Base-by-base conservation (phyloP, 169 alveolate genomes). In the Theileria luwenshuni region DNA sequence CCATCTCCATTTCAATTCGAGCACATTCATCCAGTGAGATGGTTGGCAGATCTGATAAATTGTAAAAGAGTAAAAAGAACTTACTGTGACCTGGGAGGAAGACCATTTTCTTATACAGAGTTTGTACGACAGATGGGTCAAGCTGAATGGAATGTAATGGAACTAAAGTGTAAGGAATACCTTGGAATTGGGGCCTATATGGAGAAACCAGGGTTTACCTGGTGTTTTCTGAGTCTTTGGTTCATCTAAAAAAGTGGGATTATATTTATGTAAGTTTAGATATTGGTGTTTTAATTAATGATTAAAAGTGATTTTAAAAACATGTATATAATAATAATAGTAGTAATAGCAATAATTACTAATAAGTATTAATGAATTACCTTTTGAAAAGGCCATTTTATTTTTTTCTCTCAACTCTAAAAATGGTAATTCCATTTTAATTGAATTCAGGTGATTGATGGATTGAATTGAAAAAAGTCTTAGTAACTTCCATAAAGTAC, bases 21-120 rank as follows among this genome's bases (percentile, higher is more conserved):
- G 93, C 93, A 60, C 93, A 87, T 49, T 87, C 91, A n/a, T 83
- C 93, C 71, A 87, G 67, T 13, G 93, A 83, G 30, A 87, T 87
- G 1, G 85, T 76, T 13, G 93, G 93, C 52, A 87, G 51, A 28
- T 83, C 87, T 79, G 27, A 19, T 2, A 10, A 32, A 21, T 12
- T 19, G n/a, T 12, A 28, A 13, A 5, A 12, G 54, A 10, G 49
- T 10, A 12, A 5, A 35, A n/a, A 17, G 1, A 61, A 61, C 77
- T 33, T 64, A 73, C 89, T 65, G 61, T 81, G 89, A 32, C 89
- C 84, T 1, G 89, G 89, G 7, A 74, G 56, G 69, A 81, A 81
- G 0, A 81, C 74, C 60, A 81, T 73, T 21, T 35, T 21, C 33
- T 62, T 71, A 70, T 79, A 79, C 30, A 79, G 54, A n/a, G 65